phyloP scores from a whole-genome alignment of 2,329 filamentous ascomycete species.

The Xylaria sp. region DNA sequence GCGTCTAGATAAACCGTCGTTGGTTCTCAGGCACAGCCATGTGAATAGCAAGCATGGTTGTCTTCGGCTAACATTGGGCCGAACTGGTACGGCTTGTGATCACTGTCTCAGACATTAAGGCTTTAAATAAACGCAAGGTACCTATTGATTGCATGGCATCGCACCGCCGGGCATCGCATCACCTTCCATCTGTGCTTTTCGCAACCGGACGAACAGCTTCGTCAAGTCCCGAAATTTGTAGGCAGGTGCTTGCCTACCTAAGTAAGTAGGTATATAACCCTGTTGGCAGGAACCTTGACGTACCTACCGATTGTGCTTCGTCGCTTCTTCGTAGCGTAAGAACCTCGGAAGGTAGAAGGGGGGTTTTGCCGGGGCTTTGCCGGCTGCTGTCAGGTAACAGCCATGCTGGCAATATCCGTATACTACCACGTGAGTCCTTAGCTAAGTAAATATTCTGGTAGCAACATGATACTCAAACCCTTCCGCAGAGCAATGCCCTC shows the following conservation, averaged over 20 bases:
- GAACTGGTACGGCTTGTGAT: constrained; percentile 1
- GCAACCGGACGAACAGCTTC: no score
- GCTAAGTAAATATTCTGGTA: no score
- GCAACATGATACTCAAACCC: background rate
- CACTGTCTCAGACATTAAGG: constrained; percentile 1
- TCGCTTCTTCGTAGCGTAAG: background rate
- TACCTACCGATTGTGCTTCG: no score
- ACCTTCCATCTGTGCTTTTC: no score
- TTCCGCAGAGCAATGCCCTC: background rate
- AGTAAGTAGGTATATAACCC: no score
- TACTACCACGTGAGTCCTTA: background rate
- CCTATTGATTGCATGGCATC: background rate
- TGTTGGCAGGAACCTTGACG: no score
- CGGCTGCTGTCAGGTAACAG: background rate
- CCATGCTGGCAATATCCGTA: background rate
- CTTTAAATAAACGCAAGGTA: background rate
- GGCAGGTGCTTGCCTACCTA: background rate
- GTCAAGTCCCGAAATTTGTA: no score
- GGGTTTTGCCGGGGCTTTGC: constrained; percentile 23
- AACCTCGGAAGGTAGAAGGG: background rate
- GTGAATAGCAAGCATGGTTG: background rate
- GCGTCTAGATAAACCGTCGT: background rate
- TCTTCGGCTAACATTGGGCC: constrained; percentile 8
- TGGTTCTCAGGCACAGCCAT: background rate
- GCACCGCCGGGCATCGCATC: background rate